Evolutionary conservation across 2,329 filamentous ascomycete species (phyloP), one percentile per base, ranked within the genome.

Genomic region (Macroventuria anomochaeta): DNA sequence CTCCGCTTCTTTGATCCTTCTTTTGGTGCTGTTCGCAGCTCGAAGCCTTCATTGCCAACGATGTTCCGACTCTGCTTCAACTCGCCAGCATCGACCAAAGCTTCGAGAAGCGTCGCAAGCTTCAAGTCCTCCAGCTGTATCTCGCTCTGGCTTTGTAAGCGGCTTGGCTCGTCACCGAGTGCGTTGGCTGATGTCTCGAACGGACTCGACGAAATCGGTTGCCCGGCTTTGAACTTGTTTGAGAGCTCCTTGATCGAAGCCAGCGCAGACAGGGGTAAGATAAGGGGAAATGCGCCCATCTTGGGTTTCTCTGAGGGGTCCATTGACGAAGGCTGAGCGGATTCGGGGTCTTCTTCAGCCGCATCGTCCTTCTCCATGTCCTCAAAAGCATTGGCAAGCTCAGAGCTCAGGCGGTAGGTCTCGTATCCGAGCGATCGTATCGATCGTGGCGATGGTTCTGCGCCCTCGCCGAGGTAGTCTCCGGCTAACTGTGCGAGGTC

Each of bases 401-500:
- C 59, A 62, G 64, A 71, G 58, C 58, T 75, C 56, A 72, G 68
- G 31, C 73, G 69, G 48, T 83, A 82, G 12, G 83, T 80, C 48
- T 86, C 83, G 59, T 85, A 86, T 2, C 81, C 81, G 49, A 84
- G 70, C 53, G 80, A 69, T 56, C 79, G 68, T 61, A 82, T 62
- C 46, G 77, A 66, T 26, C 73, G 64, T 11, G 74, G 68, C 80
- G 31, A 85, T 79, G 38, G 83, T 76, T 59, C 77, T n/a, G 76
- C 56, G 55, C 82, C 80, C 64, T 89, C 85, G 4, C 87, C 88
- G 8, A 93, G 74, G 63, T 92, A 91, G 36, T 85, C 81, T 2
- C 87, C 88, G 0, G 88, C 81, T 21, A 95, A 77, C 42, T 87
- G 81, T 3, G 88, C 88, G 46, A 96, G 76, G 65, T 89, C 87